Evolutionary conservation across 495 filamentous ascomycete genomes (phyloP).

Genomic region (Bryoglossum gracile): DNA sequence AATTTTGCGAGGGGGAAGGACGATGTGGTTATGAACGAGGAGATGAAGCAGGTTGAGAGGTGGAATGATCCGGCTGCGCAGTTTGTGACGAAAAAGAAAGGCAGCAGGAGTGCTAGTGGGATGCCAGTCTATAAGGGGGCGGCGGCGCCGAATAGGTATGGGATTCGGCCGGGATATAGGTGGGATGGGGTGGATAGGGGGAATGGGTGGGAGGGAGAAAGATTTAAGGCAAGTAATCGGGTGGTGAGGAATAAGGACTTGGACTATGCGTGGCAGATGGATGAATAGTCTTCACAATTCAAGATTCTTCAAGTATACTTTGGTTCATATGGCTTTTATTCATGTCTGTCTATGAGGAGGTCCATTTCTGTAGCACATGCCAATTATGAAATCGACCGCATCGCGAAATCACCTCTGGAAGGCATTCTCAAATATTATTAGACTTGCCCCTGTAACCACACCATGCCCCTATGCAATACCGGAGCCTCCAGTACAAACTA

Average conservation of each 20-base stretch:
- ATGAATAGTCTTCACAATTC: conserved; percentile 30
- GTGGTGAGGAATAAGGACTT: conserved; percentile 64
- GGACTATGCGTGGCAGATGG: conserved; percentile 95
- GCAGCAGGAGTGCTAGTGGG: conserved; percentile 45
- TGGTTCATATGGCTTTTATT: background rate
- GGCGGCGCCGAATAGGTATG: conserved; percentile 85
- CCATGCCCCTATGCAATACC: too few relatives aligned
- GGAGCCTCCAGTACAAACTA: too few relatives aligned
- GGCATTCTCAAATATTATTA: too few relatives aligned
- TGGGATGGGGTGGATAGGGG: conserved; percentile 98
- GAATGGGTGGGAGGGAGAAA: conserved; percentile 92
- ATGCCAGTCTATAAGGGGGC: conserved; percentile 73
- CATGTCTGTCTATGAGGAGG: background rate
- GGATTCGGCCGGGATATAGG: conserved; percentile 80
- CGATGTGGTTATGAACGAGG: conserved; percentile 76
- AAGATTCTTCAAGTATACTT: background rate
- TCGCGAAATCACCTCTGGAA: too few relatives aligned
- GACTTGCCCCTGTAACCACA: too few relatives aligned
- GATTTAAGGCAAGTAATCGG: conserved; percentile 79
- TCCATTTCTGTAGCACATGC: background rate
- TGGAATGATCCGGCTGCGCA: conserved; percentile 93
- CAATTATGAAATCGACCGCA: too few relatives aligned
- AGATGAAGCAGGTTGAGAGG: conserved; percentile 62
- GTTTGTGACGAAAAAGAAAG: conserved; percentile 53
- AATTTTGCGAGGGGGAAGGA: conserved; percentile 70